These are phyloP conservation scores for Phoma herbarum DNA, from an alignment of 2,329 filamentous ascomycete species.

Conservation along the genomic window DNA sequence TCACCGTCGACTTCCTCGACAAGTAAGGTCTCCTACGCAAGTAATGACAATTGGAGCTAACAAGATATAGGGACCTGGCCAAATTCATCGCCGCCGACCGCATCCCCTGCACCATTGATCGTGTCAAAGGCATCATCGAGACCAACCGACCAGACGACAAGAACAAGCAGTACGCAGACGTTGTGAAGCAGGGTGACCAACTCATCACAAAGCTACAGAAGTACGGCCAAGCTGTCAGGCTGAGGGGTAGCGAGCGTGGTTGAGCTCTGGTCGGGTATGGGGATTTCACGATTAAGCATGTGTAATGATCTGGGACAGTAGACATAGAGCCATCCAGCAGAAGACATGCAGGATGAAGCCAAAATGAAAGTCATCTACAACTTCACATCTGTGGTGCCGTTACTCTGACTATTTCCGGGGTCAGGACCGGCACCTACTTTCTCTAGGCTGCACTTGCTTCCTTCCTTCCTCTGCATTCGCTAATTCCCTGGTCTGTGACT, in stretches of 20 bases:
- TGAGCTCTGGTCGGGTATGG: constrained; percentile 48
- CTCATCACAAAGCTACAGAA: constrained; percentile 99
- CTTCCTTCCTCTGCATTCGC: not conserved
- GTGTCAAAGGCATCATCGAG: constrained; percentile 96
- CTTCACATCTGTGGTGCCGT: not conserved
- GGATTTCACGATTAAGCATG: constrained; percentile 10
- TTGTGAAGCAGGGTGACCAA: constrained; percentile 96
- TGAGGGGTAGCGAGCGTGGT: constrained; percentile 93
- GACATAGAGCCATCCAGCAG: constrained; percentile 34
- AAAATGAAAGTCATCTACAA: constrained; percentile 5
- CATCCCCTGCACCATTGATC: constrained; percentile 96
- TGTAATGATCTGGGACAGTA: constrained; percentile 36
- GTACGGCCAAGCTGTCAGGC: constrained; percentile 93
- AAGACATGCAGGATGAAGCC: constrained; percentile 13
- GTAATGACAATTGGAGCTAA: constrained; percentile 19
- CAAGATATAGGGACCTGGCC: constrained; percentile 76
- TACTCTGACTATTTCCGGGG: not conserved
- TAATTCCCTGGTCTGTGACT: not conserved
- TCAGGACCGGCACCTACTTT: not conserved
- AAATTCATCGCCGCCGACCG: constrained; percentile 96
- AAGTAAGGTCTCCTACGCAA: constrained; percentile 65
- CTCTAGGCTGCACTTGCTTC: not conserved
- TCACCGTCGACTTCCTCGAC: constrained; percentile 95
- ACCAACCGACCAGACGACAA: constrained; percentile 98
- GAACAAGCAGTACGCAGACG: constrained; percentile 99